Base-by-base conservation (phyloP, 108 stramenopile species). In the Nitzschia sp. region DNA sequence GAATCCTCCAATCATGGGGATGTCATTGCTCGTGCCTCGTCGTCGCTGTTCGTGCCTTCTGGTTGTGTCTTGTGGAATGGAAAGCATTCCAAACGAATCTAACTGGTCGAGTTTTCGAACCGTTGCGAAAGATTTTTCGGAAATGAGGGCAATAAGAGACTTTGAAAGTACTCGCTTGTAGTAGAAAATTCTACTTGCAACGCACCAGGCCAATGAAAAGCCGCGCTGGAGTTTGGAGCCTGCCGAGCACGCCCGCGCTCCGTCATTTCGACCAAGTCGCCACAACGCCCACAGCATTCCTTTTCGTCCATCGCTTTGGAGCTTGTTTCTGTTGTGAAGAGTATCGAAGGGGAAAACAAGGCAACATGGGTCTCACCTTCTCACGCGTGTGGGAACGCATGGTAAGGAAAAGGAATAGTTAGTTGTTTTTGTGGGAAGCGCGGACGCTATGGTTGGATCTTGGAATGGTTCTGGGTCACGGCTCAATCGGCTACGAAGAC, bases 311-410 rank as follows among this genome's bases (percentile, higher is more conserved):
- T 22, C 34, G 39, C 44, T 44, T 65, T 25, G 64, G 34, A 50
- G 19, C 51, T 19, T 67, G 53, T 55, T 42, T 55, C 52, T 62
- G 22, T 22, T 39, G 43, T 43, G 39, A 37, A 41, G 22, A 24
- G 26, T 56, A 53, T 39, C 55, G 66, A 55, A 29, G 54, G 17
- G 57, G 54, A 52, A 67, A 61, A 51, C 37, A 72, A 56, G 41
- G 58, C 81, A 93, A 80, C 62, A 93, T 93, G 92, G 92, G 92
- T 77, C 80, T 93, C 59, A 87, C 92, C 39, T 89, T 93, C 75
- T 93, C 92, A 69, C 78, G 84, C 60, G 78, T 93, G 53, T 93
- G 84, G 78, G 92, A 93, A 83, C 86, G 91, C 68, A 84, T 93
- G 87, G 90, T 89, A 82, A 89, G 90, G 38, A 48, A 41, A 34